phyloP scores from a whole-genome alignment of 805 yeast genomes.

The Candida vartiovaarae region DNA sequence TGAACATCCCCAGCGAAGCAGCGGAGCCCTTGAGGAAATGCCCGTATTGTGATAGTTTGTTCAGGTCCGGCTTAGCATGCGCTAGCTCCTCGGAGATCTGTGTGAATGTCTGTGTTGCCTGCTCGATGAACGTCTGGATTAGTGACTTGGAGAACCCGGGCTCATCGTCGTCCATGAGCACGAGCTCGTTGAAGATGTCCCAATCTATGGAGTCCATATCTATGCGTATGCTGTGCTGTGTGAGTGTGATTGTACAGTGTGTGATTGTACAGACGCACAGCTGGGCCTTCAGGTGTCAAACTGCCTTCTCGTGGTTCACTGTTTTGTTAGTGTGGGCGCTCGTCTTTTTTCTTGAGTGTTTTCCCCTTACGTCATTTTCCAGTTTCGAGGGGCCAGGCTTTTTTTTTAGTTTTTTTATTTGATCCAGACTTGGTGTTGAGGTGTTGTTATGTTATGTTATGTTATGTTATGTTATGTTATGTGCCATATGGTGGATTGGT shows the following conservation, averaged over 20 bases:
- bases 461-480: background rate
- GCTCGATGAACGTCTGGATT: constrained; percentile 81
- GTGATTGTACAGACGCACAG: too few species aligned
- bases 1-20: constrained; percentile 81
- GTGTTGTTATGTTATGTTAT: too few species aligned
- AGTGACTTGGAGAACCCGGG: constrained; percentile 80
- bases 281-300: too few species aligned
- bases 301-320: too few species aligned
- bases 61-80: constrained; percentile 33
- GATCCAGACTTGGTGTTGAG: too few species aligned
- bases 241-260: background rate
- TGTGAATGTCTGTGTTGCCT: constrained; percentile 72
- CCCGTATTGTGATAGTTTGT: constrained; percentile 66
- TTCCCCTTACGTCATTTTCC: too few species aligned
- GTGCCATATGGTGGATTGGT: background rate
- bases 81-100: constrained; percentile 50
- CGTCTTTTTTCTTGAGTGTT: too few species aligned
- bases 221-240: constrained; percentile 10
- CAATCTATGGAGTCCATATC: constrained; percentile 67
- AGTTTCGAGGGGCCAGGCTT: too few species aligned
- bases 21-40: constrained; percentile 95
- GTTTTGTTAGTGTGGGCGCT: too few species aligned
- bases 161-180: constrained; percentile 95
- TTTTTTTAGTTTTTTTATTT: too few species aligned
- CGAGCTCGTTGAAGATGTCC: constrained; percentile 79